phyloP scores from a whole-genome alignment of 176 grass and related monocot species.

The Miscanthus lutarioriparius region DNA sequence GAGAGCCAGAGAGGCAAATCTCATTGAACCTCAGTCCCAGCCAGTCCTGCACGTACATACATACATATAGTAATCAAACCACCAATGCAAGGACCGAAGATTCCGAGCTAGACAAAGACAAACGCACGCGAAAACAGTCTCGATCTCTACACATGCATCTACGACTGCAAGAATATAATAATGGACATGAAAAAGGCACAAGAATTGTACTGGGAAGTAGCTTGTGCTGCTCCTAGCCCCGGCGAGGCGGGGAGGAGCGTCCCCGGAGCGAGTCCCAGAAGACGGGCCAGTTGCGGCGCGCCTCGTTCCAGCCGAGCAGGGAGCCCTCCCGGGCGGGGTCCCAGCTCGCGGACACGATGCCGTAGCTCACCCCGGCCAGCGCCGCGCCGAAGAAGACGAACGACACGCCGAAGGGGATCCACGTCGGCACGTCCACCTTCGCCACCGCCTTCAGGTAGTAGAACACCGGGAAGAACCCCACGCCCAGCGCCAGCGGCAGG shows the following conservation, averaged over 20 bases:
- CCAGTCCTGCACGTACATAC: too few relatives aligned
- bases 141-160: background rate
- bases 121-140: too few relatives aligned
- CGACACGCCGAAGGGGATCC: constrained; percentile 59
- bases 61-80: too few relatives aligned
- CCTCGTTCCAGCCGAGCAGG: constrained; percentile 87
- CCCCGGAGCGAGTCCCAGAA: constrained; percentile 86
- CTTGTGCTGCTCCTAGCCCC: constrained; percentile 38
- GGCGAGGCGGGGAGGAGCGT: constrained; percentile 30
- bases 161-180: background rate
- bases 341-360: constrained; percentile 96
- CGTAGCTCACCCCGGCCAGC: constrained; percentile 65
- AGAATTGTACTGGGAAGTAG: background rate
- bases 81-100: too few relatives aligned
- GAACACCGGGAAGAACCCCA: constrained; percentile 87
- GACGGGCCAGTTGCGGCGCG: constrained; percentile 87
- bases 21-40: too few relatives aligned
- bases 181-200: background rate
- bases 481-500: constrained; percentile 55
- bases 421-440: constrained; percentile 58
- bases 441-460: constrained; percentile 87
- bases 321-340: constrained; percentile 81
- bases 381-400: constrained; percentile 58
- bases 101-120: too few relatives aligned
- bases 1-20: too few relatives aligned